Percentiles rank a stretch among this genome's conserved stretches.
Conservation (phyloP, 2,329 filamentous ascomycete species). For the Pyrenophora tritici-repentis region DNA sequence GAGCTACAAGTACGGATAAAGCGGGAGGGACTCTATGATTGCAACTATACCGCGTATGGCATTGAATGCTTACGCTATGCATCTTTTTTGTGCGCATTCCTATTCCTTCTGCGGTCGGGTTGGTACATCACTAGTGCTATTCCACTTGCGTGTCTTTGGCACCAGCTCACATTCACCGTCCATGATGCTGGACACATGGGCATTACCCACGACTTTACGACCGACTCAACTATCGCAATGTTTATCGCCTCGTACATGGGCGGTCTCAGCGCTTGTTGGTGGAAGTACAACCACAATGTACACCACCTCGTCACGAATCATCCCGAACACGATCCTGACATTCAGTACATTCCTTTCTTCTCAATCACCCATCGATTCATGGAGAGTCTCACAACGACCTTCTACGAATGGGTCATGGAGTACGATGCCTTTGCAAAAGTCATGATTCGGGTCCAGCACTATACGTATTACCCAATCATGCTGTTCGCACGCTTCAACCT, state of each 20-base stretch:
- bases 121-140: conserved; percentile 66
- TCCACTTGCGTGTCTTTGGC: conserved; percentile 85
- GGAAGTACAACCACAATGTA: conserved; percentile 95
- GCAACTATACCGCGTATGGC: conserved; percentile 80
- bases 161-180: conserved; percentile 90
- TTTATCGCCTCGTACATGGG: conserved; percentile 88
- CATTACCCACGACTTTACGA: conserved; percentile 87
- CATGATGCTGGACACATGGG: conserved; percentile 98
- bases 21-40: conserved; percentile 78
- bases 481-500: conserved; percentile 73
- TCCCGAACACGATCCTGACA: conserved; percentile 94
- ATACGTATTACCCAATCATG: conserved; percentile 72
- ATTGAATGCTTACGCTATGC: conserved; percentile 75
- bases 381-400: conserved; percentile 65
- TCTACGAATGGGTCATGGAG: conserved; percentile 68
- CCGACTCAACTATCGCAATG: conserved; percentile 85
- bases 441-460: conserved; percentile 65
- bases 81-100: conserved; percentile 65
- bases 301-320: conserved; percentile 96
- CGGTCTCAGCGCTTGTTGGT: conserved; percentile 91
- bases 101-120: conserved; percentile 53
- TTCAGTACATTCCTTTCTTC: conserved; percentile 74
- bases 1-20: conserved; percentile 72
- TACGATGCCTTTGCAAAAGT: conserved; percentile 67
- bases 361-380: conserved; percentile 70